Base-by-base conservation (phyloP, 805 yeast species). In the Saccharomycopsis sp. region DNA sequence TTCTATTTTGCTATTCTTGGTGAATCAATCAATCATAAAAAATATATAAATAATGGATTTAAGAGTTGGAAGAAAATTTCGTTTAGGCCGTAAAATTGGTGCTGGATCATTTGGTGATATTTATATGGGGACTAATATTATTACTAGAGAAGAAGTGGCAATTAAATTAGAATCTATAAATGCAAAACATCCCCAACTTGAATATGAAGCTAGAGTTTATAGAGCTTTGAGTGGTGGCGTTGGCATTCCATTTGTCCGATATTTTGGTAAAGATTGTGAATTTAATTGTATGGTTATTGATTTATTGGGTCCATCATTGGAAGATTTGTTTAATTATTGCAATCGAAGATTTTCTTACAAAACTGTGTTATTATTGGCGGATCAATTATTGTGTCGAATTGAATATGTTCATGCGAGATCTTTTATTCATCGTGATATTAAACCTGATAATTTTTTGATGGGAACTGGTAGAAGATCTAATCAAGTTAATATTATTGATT, bases 41-140 rank as follows among this genome's bases (percentile, higher is more conserved):
- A 8, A 32, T 13, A 24, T 7, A 37, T 19, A 14, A 28, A 36
- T 36, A 36, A 72, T 72, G 77, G 95, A 85, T 64, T 72, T 85
- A 59, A 75, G 95, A 61, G 90, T 90, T 32, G 97, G 97, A 41
- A 85, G 93, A 69, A 90, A 89, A 66, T 89, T 81, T 66, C 77
- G 96, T 45, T 82, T 89, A 58, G 96, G 96, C 32, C 81, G 96
- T 50, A 89, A 89, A 65, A 90, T 90, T 57, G 98, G 98, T 17
- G 81, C 93, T 33, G 98, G 98, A 16, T 89, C 97, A 8, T 90
- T 90, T 63, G 98, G 98, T 48, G 98, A 93, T 61, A 93, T 90
- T 56, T 93, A 93, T 64, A 73, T 88, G 53, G 84, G 96, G 9
- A 86, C 95, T 21, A 93, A 90, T 66, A 79, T 93, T 63, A 86